Conservation (phyloP, 768 basidiomycete species). For the Lactarius evosmus region DNA sequence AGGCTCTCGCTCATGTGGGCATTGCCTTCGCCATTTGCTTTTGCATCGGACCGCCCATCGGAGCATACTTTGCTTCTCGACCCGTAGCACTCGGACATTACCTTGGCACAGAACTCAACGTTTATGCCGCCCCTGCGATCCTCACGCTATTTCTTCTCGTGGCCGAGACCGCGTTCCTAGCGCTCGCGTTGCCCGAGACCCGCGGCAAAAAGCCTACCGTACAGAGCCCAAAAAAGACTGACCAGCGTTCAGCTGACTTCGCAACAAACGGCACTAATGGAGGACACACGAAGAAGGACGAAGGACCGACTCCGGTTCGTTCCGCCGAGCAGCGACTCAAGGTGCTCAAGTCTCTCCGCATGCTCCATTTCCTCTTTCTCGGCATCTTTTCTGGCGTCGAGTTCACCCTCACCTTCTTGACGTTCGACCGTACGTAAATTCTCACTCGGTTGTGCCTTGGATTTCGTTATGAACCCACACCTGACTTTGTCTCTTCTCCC, state of each 20-base stretch:
- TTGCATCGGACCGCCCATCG: slow-evolving; percentile 88
- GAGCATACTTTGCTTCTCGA: slow-evolving; percentile 92
- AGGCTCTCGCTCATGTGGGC: slow-evolving; percentile 86
- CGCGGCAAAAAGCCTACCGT: slow-evolving; percentile 38
- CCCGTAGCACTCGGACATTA: slow-evolving; percentile 60
- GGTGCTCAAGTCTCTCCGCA: slow-evolving; percentile 56
- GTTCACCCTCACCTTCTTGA: slow-evolving; percentile 94
- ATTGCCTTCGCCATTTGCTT: slow-evolving; percentile 97
- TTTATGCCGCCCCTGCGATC: slow-evolving; percentile 88
- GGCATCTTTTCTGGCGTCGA: slow-evolving; percentile 92
- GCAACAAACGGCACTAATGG: slow-evolving; percentile 5
- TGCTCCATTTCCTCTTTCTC: slow-evolving; percentile 81
- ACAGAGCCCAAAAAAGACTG: slow-evolving; percentile 24
- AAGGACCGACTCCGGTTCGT: slow-evolving; percentile 20
- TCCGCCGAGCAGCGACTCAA: slow-evolving; percentile 49
- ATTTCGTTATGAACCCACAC: too few relatives aligned
- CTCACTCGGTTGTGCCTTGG: background rate
- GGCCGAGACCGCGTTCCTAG: slow-evolving; percentile 77
- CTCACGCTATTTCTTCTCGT: slow-evolving; percentile 76
- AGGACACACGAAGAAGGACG: slow-evolving; percentile 5
- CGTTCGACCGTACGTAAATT: slow-evolving; percentile 68
- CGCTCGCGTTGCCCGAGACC: slow-evolving; percentile 81
- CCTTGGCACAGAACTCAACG: slow-evolving; percentile 67
- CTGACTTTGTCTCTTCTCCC: background rate
- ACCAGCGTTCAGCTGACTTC: slow-evolving; percentile 14